Conservation (phyloP, 1,284 basidiomycete genomes). For the Moniliella sp. region DNA sequence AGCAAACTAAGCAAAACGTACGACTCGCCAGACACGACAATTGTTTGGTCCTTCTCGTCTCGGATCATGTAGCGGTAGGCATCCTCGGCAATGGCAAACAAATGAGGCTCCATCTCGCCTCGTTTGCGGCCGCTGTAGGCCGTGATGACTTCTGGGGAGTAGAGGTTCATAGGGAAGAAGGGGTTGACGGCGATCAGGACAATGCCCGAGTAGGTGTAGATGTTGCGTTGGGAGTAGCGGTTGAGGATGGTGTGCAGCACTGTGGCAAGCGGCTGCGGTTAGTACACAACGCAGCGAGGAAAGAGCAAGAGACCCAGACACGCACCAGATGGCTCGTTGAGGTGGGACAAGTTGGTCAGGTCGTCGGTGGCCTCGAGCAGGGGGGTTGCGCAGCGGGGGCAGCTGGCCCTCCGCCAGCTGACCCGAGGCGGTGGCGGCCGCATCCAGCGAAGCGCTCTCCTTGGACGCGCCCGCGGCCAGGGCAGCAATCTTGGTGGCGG, state of each 20-base stretch:
- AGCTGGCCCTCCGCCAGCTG: constrained; percentile 36
- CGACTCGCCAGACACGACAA: constrained; percentile 97
- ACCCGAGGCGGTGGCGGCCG: neutral
- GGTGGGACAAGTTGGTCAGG: constrained; percentile 82
- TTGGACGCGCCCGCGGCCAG: constrained; percentile 11
- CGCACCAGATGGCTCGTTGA: constrained; percentile 87
- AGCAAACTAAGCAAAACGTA: constrained; percentile 34
- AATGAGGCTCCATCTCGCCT: constrained; percentile 86
- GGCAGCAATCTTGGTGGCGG: constrained; percentile 12
- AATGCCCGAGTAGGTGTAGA: constrained; percentile 96
- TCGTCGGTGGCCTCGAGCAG: constrained; percentile 93
- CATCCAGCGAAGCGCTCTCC: too few species aligned
- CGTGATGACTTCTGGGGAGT: constrained; percentile 89
- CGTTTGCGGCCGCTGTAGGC: constrained; percentile 77
- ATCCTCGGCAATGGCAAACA: constrained; percentile 97
- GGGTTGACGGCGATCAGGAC: constrained; percentile 93
- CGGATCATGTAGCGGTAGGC: constrained; percentile 92
- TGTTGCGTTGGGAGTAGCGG: constrained; percentile 84
- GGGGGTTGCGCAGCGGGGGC: constrained; percentile 86
- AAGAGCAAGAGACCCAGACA: constrained; percentile 2
- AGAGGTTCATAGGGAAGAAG: constrained; percentile 50
- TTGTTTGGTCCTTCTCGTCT: constrained; percentile 84
- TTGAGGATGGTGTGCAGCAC: constrained; percentile 91
- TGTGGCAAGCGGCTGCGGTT: constrained; percentile 25
- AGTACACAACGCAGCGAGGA: neutral